Conservation (phyloP, 1,284 basidiomycete species). For the Somion occarium region DNA sequence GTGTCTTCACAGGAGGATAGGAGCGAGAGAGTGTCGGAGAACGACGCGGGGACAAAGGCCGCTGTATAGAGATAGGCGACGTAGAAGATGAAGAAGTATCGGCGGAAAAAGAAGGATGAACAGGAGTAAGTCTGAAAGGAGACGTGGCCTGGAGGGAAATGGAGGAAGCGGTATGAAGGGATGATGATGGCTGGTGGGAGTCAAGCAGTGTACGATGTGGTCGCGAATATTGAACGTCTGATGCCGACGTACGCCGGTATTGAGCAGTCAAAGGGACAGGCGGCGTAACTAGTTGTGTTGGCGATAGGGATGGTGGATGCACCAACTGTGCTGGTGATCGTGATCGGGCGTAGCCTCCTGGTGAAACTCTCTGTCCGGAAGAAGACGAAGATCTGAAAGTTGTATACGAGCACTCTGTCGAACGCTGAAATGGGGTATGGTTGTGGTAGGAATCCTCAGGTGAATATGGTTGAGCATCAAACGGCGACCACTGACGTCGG, state of each 20-base stretch:
- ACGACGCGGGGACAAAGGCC: constrained; percentile 4
- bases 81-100: not conserved
- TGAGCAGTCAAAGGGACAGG: not conserved
- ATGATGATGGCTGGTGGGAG: not conserved
- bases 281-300: not conserved
- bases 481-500: not conserved
- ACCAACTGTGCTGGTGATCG: not conserved
- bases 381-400: not conserved
- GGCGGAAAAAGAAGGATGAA: constrained; percentile 1
- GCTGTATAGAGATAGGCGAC: constrained; percentile 4
- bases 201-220: not conserved
- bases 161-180: not conserved
- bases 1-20: constrained; percentile 11
- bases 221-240: not conserved
- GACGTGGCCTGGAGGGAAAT: not conserved
- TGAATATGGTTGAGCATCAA: not conserved
- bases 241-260: not conserved
- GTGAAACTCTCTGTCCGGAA: not conserved
- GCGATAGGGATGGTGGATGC: not conserved
- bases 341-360: not conserved
- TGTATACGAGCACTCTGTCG: not conserved
- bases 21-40: constrained; percentile 10
- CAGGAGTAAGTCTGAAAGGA: constrained; percentile 1
- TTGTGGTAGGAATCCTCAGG: not conserved
- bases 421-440: not conserved